A percentile compares a stretch with the other conserved stretches of the same genome.
Conservation (phyloP, 129 eudicot species). For the Escallonia herrerae region DNA sequence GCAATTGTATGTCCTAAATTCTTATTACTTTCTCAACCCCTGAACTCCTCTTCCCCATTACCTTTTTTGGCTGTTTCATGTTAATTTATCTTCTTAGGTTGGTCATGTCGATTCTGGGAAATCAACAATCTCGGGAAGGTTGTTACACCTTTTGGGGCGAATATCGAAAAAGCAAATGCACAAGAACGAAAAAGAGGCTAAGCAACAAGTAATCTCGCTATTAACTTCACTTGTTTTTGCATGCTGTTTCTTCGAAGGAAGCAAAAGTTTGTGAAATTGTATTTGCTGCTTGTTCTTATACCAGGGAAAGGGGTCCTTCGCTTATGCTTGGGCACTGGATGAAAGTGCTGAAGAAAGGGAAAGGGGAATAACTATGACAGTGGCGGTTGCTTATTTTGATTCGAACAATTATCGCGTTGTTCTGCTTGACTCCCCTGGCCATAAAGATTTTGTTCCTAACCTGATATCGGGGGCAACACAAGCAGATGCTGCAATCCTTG, state of each 20-base stretch:
- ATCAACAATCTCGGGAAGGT: conserved; percentile 95
- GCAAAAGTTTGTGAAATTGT: not conserved
- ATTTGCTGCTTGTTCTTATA: not conserved
- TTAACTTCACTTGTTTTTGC: not conserved
- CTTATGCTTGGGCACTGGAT: conserved; percentile 98
- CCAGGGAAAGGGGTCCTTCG: conserved; percentile 98
- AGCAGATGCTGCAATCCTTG: conserved; percentile 97
- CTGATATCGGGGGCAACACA: conserved; percentile 98
- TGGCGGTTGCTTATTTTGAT: conserved; percentile 83
- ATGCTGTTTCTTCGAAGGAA: not conserved
- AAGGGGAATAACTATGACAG: conserved; percentile 97
- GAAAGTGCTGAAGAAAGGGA: conserved; percentile 97
- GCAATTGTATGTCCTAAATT: conserved; percentile 69
- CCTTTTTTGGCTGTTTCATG: not conserved
- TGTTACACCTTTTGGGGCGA: conserved; percentile 78
- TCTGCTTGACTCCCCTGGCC: conserved; percentile 94
- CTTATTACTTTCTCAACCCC: not conserved
- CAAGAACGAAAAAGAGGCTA: conserved; percentile 87
- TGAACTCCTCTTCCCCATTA: not conserved
- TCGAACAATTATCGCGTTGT: conserved; percentile 69
- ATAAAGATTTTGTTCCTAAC: conserved; percentile 95
- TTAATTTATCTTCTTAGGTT: conserved; percentile 39
- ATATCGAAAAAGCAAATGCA: conserved; percentile 91
- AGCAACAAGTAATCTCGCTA: conserved; percentile 45
- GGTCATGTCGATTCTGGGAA: conserved; percentile 99